phyloP scores from a whole-genome alignment of 140 eudicot species.

The Bidens hawaiensis region DNA sequence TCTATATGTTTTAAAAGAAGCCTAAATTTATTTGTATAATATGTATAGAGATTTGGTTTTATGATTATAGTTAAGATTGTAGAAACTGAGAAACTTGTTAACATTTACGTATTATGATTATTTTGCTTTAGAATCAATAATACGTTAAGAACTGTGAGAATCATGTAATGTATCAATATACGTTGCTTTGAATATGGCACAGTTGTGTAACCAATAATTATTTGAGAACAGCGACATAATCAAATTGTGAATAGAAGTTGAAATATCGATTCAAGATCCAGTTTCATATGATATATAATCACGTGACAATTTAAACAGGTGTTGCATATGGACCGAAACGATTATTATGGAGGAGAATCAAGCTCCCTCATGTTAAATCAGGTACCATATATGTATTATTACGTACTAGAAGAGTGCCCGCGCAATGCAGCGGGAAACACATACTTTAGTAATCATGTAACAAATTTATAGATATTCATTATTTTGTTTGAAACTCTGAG shows the following conservation, averaged over 20 bases:
- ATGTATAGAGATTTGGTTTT: neutral
- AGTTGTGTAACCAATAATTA: neutral
- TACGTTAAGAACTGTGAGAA: neutral
- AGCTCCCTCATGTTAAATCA: conserved; percentile 70
- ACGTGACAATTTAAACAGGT: conserved; percentile 45
- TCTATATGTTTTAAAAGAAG: neutral
- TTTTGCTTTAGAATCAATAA: neutral
- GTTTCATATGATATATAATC: neutral
- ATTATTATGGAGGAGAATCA: conserved; percentile 88
- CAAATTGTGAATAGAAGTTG: neutral
- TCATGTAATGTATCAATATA: neutral
- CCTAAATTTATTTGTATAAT: neutral
- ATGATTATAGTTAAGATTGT: neutral
- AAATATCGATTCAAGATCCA: neutral
- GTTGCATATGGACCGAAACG: conserved; percentile 85
- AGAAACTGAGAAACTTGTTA: neutral
- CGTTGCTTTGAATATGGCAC: too few relatives aligned
- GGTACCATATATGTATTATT: too few relatives aligned
- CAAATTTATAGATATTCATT: too few relatives aligned
- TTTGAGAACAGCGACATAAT: too few relatives aligned
- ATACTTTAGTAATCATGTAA: too few relatives aligned
- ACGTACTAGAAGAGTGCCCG: too few relatives aligned
- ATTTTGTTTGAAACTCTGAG: too few relatives aligned
- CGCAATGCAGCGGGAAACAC: too few relatives aligned
- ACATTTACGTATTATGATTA: neutral